Percentiles rank a stretch among this genome's conserved stretches.
These are phyloP conservation scores for Sporothrix variecibatus DNA, from an alignment of 2,329 filamentous ascomycete species.

Conservation along the genomic window DNA sequence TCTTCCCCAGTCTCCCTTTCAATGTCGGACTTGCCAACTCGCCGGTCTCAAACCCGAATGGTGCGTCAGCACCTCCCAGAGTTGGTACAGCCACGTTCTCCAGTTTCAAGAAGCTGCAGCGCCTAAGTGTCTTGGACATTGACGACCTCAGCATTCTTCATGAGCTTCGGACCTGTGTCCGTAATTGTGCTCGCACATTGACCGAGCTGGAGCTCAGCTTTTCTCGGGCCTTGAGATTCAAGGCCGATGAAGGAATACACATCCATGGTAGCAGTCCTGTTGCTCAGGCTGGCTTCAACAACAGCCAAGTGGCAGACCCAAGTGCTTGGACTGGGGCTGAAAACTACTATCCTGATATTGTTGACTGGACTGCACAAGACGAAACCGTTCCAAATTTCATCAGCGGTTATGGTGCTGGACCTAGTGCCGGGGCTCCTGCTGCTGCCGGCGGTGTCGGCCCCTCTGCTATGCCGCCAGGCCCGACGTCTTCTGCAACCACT, in stretches of 20 bases:
- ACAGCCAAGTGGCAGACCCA: neutral
- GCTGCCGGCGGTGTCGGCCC: too few species aligned
- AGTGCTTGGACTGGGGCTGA: too few species aligned
- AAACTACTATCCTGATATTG: too few species aligned
- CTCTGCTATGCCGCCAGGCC: neutral
- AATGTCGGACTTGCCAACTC: neutral
- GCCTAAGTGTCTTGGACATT: constrained; percentile 60
- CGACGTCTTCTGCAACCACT: neutral
- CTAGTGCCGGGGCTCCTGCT: too few species aligned
- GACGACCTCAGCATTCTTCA: constrained; percentile 57
- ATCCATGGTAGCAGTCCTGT: constrained; percentile 45
- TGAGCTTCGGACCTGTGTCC: constrained; percentile 59
- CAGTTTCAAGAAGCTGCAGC: constrained; percentile 57
- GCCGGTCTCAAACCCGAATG: constrained; percentile 44
- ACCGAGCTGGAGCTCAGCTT: constrained; percentile 60
- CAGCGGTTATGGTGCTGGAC: too few species aligned
- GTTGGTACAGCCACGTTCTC: constrained; percentile 57
- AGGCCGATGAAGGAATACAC: constrained; percentile 47
- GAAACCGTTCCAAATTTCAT: too few species aligned
- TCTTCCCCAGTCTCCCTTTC: neutral
- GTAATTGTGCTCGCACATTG: constrained; percentile 56
- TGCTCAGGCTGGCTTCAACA: neutral
- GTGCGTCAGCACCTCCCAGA: constrained; percentile 42
- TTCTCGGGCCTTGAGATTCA: constrained; percentile 53
- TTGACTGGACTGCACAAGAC: too few species aligned